Evolutionary conservation across 73 alveolate genomes (phyloP), one percentile per base, ranked within the genome.

Genomic region (Blepharisma stoltei): DNA sequence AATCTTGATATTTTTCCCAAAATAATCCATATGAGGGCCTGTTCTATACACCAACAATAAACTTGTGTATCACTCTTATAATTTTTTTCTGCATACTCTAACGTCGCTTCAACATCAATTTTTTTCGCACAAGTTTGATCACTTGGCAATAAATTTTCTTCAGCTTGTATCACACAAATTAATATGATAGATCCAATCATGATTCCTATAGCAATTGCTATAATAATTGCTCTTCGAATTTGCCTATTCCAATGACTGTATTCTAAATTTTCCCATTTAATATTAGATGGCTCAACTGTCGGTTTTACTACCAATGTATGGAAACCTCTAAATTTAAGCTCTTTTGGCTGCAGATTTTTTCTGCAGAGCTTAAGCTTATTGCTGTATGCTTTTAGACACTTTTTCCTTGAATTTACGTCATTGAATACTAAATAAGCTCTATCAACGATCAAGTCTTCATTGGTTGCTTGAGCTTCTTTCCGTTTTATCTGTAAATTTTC

Each of bases 141-240:
- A 21, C 48, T 38, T 41, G 90, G 87, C 23, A 76, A 46, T 25
- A 55, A 49, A 43, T 54, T 47, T 9, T 81, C 54, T 18, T 66
- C 78, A 6, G 84, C 49, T 77, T 83, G 80, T 5, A 68, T 75
- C 6, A 67, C 76, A 52, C 54, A 83, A 1, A 83, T 71, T 9
- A 83, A 53, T 11, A 55, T 37, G 38, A 67, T 77, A 6, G 90
- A 77, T 0, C 65, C 80, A 7, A 80, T 52, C 78, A 83, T 45
- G 7, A 83, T 43, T 8, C 44, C 76, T 45, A 83, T 38, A 1
- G 84, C 90, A 32, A 32, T 32, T 1, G 41, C 41, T 32, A 32
- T 32, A 32, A 32, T 32, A 20, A 60, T 60, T n/a, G 23, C 46
- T 60, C 73, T 60, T 1, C 79, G 18, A 53, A 69, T 69, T 9